Evolutionary conservation across 495 filamentous ascomycete species (phyloP), one percentile per base, ranked within the genome.

Genomic region (Lindgomyces ingoldianus): DNA sequence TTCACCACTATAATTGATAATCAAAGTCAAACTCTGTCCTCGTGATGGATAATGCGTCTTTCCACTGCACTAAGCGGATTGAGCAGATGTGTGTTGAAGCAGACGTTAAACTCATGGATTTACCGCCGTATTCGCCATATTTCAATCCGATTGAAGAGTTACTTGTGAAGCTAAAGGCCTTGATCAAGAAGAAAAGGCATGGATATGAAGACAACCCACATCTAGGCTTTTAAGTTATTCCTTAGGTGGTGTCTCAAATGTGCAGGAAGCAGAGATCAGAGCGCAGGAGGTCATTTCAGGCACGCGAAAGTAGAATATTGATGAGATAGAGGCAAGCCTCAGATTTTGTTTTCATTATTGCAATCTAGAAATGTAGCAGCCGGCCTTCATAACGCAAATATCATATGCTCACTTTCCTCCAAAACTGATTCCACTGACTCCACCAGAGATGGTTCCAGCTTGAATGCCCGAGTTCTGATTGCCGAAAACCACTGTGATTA

Each of bases 31-130:
- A 75, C 46, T 79, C 74, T 36, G 77, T 81, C 9, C 42, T 82
- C 33, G 57, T 81, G 25, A 80, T 79, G 71, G 79, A 81, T 53
- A 80, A 81, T 70, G 72, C 74, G 22, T 78, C 75, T 19, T 76
- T 80, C 56, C 68, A 81, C 65, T 69, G 69, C 62, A 70, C 67
- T 3, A 67, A 75, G 4, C 48, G 65, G 44, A 64, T 79, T n/a
- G 46, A 76, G 51, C 52, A 76, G 36, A 61, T 79, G 58, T 80
- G 71, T 52, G 39, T 46, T 16, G 62, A 72, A 27, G 72, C 74
- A 33, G 74, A 78, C 25, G 77, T 81, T 1, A 76, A 71, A 47
- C 57, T 79, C 4, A 16, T 77, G 27, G 78, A 74, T 58, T 61
- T 77, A 48, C 72, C 75, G 24, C 76, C 70, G 10, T 74, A 71